Conservation (phyloP, 2,329 filamentous ascomycete genomes). For the Trichoderma asperellum region DNA sequence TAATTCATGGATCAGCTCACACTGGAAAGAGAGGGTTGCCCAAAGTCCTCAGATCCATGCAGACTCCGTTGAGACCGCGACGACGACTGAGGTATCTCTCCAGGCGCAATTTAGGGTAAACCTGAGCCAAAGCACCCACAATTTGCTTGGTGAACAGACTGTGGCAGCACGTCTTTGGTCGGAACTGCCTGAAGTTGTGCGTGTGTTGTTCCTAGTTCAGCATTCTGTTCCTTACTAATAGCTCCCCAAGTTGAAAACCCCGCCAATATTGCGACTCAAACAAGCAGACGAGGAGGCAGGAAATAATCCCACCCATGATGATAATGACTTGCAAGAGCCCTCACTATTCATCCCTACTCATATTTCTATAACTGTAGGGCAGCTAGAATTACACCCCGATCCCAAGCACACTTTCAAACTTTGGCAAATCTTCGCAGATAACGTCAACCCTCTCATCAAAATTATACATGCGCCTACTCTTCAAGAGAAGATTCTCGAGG, state of each 20-base stretch:
- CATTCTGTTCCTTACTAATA: background rate
- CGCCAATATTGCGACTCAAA: background rate
- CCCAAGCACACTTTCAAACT: slow-evolving; percentile 69
- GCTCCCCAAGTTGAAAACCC: background rate
- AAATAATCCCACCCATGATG: background rate
- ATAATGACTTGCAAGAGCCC: background rate
- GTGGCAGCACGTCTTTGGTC: slow-evolving; percentile 3
- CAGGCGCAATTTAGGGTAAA: background rate
- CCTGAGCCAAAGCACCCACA: no score
- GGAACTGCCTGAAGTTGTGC: background rate
- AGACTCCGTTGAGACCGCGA: background rate
- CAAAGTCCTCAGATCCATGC: background rate
- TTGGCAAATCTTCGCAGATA: slow-evolving; percentile 75
- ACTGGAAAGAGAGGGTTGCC: slow-evolving; percentile 13
- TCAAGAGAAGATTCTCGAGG: slow-evolving; percentile 66
- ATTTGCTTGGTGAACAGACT: background rate
- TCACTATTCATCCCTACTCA: background rate
- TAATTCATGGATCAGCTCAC: slow-evolving; percentile 9
- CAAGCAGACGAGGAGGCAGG: background rate
- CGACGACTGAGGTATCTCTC: background rate
- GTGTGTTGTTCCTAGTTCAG: background rate
- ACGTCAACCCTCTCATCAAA: slow-evolving; percentile 75
- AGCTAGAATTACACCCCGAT: slow-evolving; percentile 57
- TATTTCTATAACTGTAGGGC: background rate
- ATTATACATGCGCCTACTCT: slow-evolving; percentile 72